Conservation (phyloP, 2,329 filamentous ascomycete genomes). For the Penicillium sp. region DNA sequence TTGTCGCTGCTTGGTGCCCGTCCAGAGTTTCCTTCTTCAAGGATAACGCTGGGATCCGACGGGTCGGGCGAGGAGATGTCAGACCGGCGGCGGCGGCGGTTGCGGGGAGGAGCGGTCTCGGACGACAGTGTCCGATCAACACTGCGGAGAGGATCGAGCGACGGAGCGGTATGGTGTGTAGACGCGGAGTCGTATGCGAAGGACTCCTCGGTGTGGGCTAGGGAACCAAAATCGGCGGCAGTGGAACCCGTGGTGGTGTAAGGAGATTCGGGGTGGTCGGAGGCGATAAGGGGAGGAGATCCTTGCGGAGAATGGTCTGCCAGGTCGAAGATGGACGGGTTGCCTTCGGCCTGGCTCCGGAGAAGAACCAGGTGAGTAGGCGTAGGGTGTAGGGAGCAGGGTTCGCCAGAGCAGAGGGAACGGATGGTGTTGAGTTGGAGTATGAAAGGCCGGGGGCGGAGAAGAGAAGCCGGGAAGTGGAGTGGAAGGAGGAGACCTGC, state of each 20-base stretch:
- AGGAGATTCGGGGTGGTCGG: constrained; percentile 64
- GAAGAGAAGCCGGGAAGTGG: not conserved
- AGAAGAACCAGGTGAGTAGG: constrained; percentile 44
- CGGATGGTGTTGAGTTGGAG: not conserved
- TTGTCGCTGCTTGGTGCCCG: constrained; percentile 25
- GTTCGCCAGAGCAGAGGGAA: not conserved
- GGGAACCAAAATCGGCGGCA: not conserved
- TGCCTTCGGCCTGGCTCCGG: constrained; percentile 41
- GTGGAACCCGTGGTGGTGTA: constrained; percentile 46
- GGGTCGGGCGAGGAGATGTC: constrained; percentile 26
- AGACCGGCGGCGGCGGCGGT: constrained; percentile 22
- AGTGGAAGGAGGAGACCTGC: not conserved
- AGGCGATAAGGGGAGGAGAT: constrained; percentile 58
- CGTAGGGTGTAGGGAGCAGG: constrained; percentile 16
- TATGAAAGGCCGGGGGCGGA: not conserved
- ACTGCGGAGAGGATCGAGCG: constrained; percentile 12
- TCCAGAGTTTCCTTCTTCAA: constrained; percentile 20
- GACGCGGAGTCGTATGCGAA: constrained; percentile 16
- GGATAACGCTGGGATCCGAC: constrained; percentile 17
- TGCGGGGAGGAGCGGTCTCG: constrained; percentile 19
- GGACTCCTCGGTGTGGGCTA: not conserved
- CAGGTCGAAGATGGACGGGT: constrained; percentile 61
- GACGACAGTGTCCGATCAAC: constrained; percentile 13
- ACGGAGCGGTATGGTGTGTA: constrained; percentile 23
- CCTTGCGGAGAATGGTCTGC: constrained; percentile 62